Conservation (phyloP, 768 basidiomycete genomes). For the Rhodotorula kratochvilovae region DNA sequence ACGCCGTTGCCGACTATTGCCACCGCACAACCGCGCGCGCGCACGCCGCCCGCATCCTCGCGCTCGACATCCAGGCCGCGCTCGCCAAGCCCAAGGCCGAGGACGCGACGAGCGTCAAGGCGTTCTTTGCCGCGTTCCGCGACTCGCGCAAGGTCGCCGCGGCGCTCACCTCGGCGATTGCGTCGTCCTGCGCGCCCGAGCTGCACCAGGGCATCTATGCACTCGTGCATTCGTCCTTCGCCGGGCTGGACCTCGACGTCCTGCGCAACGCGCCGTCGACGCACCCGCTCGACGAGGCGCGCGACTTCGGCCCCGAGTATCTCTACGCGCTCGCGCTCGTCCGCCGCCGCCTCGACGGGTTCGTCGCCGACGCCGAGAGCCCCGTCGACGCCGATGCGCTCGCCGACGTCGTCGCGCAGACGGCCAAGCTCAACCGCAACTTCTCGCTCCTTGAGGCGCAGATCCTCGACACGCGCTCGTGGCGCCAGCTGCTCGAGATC, state of each 20-base stretch:
- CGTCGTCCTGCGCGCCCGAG: slow-evolving; percentile 61
- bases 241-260: slow-evolving; percentile 62
- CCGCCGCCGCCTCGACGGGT: slow-evolving; percentile 58
- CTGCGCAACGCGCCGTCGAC: slow-evolving; percentile 61
- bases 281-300: slow-evolving; percentile 52
- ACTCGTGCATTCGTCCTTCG: slow-evolving; percentile 56
- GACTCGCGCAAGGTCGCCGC: slow-evolving; percentile 17
- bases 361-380: slow-evolving; percentile 50
- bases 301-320: slow-evolving; percentile 76
- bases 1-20: slow-evolving; percentile 60
- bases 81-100: slow-evolving; percentile 6
- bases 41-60: slow-evolving; percentile 67
- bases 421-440: slow-evolving; percentile 77
- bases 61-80: slow-evolving; percentile 60
- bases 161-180: slow-evolving; percentile 42
- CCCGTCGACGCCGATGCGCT: slow-evolving; percentile 26
- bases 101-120: slow-evolving; percentile 19
- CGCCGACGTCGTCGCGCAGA: slow-evolving; percentile 55
- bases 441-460: slow-evolving; percentile 78
- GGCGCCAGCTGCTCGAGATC: slow-evolving; percentile 61
- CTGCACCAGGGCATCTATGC: slow-evolving; percentile 63
- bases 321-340: slow-evolving; percentile 61
- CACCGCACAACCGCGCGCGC: slow-evolving; percentile 67
- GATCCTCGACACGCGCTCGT: slow-evolving; percentile 66
- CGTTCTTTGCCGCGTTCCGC: slow-evolving; percentile 18